These are phyloP conservation scores for Coemansia sp. DNA, from an alignment of 192 early-diverging fungal species.

Conservation along the genomic window DNA sequence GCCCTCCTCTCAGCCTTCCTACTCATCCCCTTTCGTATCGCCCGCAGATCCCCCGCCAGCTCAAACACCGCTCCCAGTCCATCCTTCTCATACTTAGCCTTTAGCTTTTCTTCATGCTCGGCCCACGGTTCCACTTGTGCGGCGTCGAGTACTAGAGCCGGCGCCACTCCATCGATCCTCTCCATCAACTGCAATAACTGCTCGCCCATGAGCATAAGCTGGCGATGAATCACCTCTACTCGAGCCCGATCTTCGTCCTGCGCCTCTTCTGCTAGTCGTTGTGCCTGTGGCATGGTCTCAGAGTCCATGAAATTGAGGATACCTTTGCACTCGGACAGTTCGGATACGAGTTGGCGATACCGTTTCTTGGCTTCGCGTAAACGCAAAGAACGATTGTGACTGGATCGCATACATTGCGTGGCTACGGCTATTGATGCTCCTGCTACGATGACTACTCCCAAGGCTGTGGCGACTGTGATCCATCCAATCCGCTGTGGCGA, in stretches of 20 bases:
- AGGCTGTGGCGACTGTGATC: slow-evolving; percentile 12
- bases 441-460: slow-evolving; percentile 20
- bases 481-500: slow-evolving; percentile 2
- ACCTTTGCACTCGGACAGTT: slow-evolving; percentile 47
- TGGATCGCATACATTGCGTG: slow-evolving; percentile 25
- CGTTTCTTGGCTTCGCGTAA: slow-evolving; percentile 32
- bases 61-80: slow-evolving; percentile 44
- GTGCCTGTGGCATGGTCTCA: slow-evolving; percentile 21
- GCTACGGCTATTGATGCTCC: slow-evolving; percentile 23
- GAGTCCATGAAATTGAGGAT: slow-evolving; percentile 34
- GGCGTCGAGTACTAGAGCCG: slow-evolving; percentile 46
- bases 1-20: slow-evolving; percentile 41
- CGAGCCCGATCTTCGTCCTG: not conserved
- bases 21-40: slow-evolving; percentile 39
- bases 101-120: slow-evolving; percentile 36
- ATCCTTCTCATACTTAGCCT: slow-evolving; percentile 10
- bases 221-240: slow-evolving; percentile 8
- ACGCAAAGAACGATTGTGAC: slow-evolving; percentile 28
- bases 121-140: slow-evolving; percentile 54
- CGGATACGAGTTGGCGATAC: slow-evolving; percentile 28
- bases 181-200: slow-evolving; percentile 46
- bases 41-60: slow-evolving; percentile 38
- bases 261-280: slow-evolving; percentile 15
- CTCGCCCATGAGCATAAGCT: slow-evolving; percentile 32
- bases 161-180: slow-evolving; percentile 46